A percentile compares a stretch with the other conserved stretches of the same genome.
phyloP scores from a whole-genome alignment of 2,329 filamentous ascomycete genomes.

The Fusarium sororula region DNA sequence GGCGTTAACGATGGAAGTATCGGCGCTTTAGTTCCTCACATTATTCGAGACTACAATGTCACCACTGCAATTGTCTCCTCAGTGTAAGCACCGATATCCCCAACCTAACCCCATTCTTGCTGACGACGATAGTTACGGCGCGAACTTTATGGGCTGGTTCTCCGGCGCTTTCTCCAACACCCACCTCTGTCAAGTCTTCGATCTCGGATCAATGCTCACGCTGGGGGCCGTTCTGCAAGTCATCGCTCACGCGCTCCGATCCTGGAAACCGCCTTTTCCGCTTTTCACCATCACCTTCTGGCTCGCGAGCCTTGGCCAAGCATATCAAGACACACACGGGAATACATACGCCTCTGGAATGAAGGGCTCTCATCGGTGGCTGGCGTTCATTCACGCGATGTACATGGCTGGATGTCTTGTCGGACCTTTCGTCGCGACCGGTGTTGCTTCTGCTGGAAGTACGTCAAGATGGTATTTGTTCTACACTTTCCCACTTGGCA shows the following conservation, averaged over 20 bases:
- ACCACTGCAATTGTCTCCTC: conserved; percentile 61
- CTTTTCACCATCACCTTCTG: conserved; percentile 68
- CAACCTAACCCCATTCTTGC: accelerated
- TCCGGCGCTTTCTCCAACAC: conserved; percentile 66
- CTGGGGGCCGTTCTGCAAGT: conserved; percentile 66
- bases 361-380: conserved; percentile 64
- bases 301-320: conserved; percentile 66
- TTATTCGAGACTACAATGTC: conserved; percentile 65
- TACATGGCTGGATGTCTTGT: conserved; percentile 66
- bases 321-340: conserved; percentile 69
- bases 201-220: conserved; percentile 64
- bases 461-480: conserved; percentile 62
- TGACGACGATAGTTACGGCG: conserved; percentile 54
- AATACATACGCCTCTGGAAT: conserved; percentile 68
- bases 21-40: conserved; percentile 70
- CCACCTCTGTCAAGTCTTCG: conserved; percentile 60
- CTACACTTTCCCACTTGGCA: conserved; percentile 63
- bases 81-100: conserved; percentile 49
- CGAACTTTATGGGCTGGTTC: conserved; percentile 69
- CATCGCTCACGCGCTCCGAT: conserved; percentile 61
- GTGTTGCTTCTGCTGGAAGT: conserved; percentile 53
- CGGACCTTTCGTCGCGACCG: conserved; percentile 63
- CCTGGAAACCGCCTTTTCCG: conserved; percentile 65
- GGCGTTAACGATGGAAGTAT: conserved; percentile 72
- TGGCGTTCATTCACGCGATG: conserved; percentile 72